A percentile compares a stretch with the other conserved stretches of the same genome.
Conservation (phyloP, 164 flowering plant genomes). For the Kalanchoe fedtschenkoi region DNA sequence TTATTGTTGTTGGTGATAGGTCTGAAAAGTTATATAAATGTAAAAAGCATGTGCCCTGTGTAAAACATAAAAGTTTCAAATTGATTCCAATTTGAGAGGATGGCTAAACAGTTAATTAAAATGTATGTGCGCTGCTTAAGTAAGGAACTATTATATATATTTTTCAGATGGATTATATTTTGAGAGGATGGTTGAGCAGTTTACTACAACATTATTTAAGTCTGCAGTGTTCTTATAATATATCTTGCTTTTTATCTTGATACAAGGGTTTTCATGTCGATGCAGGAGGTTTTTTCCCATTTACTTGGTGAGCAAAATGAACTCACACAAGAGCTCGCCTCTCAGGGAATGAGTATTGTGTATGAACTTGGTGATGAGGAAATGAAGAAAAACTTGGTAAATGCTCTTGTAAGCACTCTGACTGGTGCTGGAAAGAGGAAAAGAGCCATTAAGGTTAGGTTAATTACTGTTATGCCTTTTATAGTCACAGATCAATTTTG, state of each 20-base stretch:
- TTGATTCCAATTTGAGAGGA: too few relatives aligned
- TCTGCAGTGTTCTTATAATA: too few relatives aligned
- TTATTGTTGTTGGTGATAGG: too few relatives aligned
- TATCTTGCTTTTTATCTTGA: background rate
- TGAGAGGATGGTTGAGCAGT: background rate
- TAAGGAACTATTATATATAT: too few relatives aligned
- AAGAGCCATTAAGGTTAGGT: constrained; percentile 83
- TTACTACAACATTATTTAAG: background rate
- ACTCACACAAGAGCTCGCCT: constrained; percentile 94
- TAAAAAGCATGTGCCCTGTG: too few relatives aligned
- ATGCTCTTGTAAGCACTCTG: constrained; percentile 81
- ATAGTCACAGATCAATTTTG: background rate
- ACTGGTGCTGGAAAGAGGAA: constrained; percentile 96
- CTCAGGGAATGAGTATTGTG: constrained; percentile 97
- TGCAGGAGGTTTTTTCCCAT: constrained; percentile 95
- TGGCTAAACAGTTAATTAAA: too few relatives aligned
- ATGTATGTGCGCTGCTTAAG: too few relatives aligned
- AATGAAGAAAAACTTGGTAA: constrained; percentile 77
- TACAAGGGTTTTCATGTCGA: constrained; percentile 7
- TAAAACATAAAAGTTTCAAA: too few relatives aligned
- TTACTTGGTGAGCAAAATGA: constrained; percentile 92
- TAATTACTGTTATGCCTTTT: background rate
- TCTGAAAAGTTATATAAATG: too few relatives aligned
- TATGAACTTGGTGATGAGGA: constrained; percentile 90
- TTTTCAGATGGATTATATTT: too few relatives aligned